Evolutionary conservation across 2,329 filamentous ascomycete genomes (phyloP).

Genomic region (Diaporthe longicolla): DNA sequence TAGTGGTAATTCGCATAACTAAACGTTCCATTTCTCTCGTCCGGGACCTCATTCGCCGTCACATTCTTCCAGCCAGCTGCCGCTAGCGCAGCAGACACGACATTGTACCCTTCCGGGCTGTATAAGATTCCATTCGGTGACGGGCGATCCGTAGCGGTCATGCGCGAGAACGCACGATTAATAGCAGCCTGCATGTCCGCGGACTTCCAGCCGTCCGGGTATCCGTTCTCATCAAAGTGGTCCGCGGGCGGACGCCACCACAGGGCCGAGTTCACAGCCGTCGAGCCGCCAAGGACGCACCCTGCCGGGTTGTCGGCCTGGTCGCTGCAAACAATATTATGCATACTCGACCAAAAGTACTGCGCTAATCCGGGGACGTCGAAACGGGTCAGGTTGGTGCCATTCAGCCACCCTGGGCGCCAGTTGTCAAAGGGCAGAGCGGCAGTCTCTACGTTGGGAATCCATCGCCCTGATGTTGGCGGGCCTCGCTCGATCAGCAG

Average conservation of each 20-base stretch:
- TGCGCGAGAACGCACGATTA: slow-evolving; percentile 71
- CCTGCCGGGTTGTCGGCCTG: slow-evolving; percentile 78
- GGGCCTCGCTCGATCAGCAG: slow-evolving; percentile 74
- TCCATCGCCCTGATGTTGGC: slow-evolving; percentile 75
- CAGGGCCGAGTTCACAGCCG: slow-evolving; percentile 76
- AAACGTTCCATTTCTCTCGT: slow-evolving; percentile 73
- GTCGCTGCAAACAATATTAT: slow-evolving; percentile 76
- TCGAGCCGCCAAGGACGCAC: slow-evolving; percentile 78
- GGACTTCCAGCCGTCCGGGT: slow-evolving; percentile 76
- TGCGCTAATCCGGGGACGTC: slow-evolving; percentile 81
- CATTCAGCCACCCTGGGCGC: slow-evolving; percentile 70
- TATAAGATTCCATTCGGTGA: slow-evolving; percentile 70
- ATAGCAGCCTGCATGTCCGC: slow-evolving; percentile 70
- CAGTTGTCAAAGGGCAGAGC: neutral
- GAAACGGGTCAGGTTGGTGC: slow-evolving; percentile 76
- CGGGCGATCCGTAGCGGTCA: slow-evolving; percentile 73
- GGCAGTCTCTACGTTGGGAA: slow-evolving; percentile 66
- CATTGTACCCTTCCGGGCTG: slow-evolving; percentile 69
- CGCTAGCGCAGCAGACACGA: slow-evolving; percentile 68
- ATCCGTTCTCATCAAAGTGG: slow-evolving; percentile 70
- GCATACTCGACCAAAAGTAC: slow-evolving; percentile 75
- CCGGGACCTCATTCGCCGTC: slow-evolving; percentile 67
- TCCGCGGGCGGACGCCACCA: slow-evolving; percentile 64
- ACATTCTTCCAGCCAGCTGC: slow-evolving; percentile 71
- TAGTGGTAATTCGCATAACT: slow-evolving; percentile 76